A percentile compares a stretch with the other conserved stretches of the same genome.
Evolutionary conservation across 164 flowering plant species (phyloP).

Genomic region (Protea cynaroides): DNA sequence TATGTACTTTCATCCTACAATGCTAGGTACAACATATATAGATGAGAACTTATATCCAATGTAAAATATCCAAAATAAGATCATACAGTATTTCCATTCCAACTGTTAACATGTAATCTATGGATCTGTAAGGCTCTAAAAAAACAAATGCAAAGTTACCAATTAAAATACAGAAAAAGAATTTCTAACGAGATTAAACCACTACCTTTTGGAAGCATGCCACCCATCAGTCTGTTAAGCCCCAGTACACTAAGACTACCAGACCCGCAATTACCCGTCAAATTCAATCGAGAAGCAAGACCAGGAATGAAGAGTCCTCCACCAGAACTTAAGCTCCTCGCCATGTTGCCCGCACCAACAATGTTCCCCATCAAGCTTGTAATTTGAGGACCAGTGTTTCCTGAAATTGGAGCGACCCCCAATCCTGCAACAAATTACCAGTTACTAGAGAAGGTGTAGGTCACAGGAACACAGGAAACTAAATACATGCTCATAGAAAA

Average conservation of each 20-base stretch:
- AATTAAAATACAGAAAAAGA: neutral
- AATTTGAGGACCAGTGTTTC: slow-evolving; percentile 30
- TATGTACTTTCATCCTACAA: no score
- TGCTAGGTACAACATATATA: no score
- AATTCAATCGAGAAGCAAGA: slow-evolving; percentile 32
- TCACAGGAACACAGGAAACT: slow-evolving; percentile 19
- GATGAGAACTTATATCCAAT: no score
- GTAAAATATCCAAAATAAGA: no score
- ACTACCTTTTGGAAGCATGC: slow-evolving; percentile 39
- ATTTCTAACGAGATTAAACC: neutral
- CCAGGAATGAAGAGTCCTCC: slow-evolving; percentile 36
- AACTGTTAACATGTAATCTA: no score
- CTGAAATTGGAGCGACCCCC: slow-evolving; percentile 28
- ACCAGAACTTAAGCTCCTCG: slow-evolving; percentile 28
- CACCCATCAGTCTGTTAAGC: slow-evolving; percentile 30
- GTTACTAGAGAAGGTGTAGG: slow-evolving; percentile 17
- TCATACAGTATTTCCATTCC: no score
- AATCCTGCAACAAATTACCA: slow-evolving; percentile 19
- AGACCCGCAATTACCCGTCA: slow-evolving; percentile 21
- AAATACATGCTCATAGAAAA: no score
- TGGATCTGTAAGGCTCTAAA: no score
- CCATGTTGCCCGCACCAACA: no score
- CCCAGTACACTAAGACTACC: slow-evolving; percentile 27
- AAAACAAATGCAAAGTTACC: no score
- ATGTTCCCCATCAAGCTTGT: slow-evolving; percentile 25